These are phyloP conservation scores for Iberis pinnata DNA, from an alignment of 345 rosid genomes.

Conservation along the genomic window DNA sequence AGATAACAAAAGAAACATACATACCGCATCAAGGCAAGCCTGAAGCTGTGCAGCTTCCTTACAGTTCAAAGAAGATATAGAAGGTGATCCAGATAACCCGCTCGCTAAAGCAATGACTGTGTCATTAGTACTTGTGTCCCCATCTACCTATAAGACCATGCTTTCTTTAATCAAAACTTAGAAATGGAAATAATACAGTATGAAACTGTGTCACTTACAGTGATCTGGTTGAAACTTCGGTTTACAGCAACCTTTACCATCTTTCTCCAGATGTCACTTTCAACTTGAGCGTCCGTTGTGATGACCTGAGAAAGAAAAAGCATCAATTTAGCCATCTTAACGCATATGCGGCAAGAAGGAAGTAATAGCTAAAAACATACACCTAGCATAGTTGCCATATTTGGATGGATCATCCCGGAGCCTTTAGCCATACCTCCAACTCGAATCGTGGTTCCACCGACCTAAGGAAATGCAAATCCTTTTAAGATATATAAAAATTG, in stretches of 20 bases:
- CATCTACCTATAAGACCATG: slow-evolving; percentile 64
- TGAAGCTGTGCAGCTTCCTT: slow-evolving; percentile 73
- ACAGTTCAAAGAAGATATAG: slow-evolving; percentile 53
- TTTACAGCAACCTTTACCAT: slow-evolving; percentile 78
- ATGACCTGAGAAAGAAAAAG: slow-evolving; percentile 53
- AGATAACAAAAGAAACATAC: slow-evolving; percentile 9
- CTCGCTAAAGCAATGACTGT: slow-evolving; percentile 88
- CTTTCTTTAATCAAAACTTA: not conserved
- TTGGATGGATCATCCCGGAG: slow-evolving; percentile 98
- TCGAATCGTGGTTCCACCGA: slow-evolving; percentile 56
- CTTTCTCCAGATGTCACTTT: slow-evolving; percentile 84
- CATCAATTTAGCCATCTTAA: slow-evolving; percentile 5
- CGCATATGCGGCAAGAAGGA: not conserved
- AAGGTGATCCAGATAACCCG: slow-evolving; percentile 69
- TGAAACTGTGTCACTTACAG: slow-evolving; percentile 42
- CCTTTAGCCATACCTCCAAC: slow-evolving; percentile 99
- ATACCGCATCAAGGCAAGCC: slow-evolving; percentile 85
- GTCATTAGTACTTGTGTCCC: slow-evolving; percentile 93
- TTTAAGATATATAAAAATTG: slow-evolving; percentile 1
- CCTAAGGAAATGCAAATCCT: slow-evolving; percentile 36
- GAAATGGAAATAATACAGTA: not conserved
- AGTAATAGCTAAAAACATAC: slow-evolving; percentile 41
- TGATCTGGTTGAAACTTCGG: slow-evolving; percentile 95
- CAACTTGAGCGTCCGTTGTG: slow-evolving; percentile 79
- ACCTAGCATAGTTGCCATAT: slow-evolving; percentile 96